A percentile compares a stretch with the other conserved stretches of the same genome.
Evolutionary conservation across 495 filamentous ascomycete species (phyloP).

Genomic region (Trichoderma parareesei): DNA sequence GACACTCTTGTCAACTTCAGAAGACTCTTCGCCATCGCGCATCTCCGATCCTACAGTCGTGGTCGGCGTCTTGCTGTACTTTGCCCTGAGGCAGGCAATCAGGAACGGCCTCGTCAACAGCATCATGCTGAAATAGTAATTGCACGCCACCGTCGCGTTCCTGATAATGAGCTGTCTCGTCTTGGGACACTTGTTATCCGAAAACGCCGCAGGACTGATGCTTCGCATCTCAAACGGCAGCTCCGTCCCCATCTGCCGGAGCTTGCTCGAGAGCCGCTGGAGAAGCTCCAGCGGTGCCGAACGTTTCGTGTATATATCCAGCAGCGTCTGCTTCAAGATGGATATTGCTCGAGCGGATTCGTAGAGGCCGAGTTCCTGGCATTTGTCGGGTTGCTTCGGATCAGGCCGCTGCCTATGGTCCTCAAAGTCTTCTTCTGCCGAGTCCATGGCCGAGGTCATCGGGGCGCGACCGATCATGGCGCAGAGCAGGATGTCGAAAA

Average conservation of each 20-base stretch:
- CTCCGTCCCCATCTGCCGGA: background rate
- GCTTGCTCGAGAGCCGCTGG: background rate
- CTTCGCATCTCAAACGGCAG: background rate
- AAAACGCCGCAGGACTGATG: background rate
- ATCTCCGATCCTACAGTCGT: background rate
- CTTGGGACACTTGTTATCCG: background rate
- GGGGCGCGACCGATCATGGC: background rate
- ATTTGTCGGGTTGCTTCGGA: background rate
- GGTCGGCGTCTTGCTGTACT: background rate
- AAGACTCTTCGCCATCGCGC: background rate
- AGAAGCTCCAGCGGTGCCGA: background rate
- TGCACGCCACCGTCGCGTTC: background rate
- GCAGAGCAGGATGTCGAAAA: background rate
- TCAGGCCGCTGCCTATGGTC: background rate
- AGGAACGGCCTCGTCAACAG: background rate
- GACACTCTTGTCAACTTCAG: background rate
- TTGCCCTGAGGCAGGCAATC: background rate
- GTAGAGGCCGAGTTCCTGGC: background rate
- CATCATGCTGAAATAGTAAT: constrained; percentile 1
- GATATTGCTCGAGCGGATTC: background rate
- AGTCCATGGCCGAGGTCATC: background rate
- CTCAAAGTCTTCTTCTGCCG: background rate
- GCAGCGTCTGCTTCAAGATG: background rate
- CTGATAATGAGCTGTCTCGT: background rate
- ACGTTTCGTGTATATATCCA: background rate